A percentile compares a stretch with the other conserved stretches of the same genome.
These are phyloP conservation scores for Naematelia aurantialba DNA, from an alignment of 768 basidiomycete species.

Conservation along the genomic window DNA sequence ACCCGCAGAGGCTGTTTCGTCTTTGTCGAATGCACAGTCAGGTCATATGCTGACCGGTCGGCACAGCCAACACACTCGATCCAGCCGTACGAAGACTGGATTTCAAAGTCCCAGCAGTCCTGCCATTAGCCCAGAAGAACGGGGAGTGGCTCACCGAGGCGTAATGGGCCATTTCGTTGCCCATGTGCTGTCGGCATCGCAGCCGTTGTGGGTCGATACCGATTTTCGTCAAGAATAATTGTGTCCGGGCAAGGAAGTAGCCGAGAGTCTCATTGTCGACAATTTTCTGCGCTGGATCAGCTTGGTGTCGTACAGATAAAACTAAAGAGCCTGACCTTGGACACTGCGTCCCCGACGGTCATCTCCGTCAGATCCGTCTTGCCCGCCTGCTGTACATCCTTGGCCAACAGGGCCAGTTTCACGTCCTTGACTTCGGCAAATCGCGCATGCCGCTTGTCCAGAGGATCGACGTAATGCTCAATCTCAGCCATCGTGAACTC, in stretches of 20 bases:
- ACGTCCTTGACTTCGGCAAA: slow-evolving; percentile 77
- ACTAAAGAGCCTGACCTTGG: slow-evolving; percentile 47
- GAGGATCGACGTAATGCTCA: slow-evolving; percentile 96
- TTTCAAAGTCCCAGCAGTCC: slow-evolving; percentile 99
- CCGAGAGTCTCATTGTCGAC: slow-evolving; percentile 97
- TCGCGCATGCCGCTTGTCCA: slow-evolving; percentile 78
- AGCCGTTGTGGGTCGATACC: slow-evolving; percentile 79
- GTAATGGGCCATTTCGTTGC: slow-evolving; percentile 99
- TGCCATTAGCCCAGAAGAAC: not conserved
- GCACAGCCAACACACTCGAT: slow-evolving; percentile 99
- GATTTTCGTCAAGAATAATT: slow-evolving; percentile 81
- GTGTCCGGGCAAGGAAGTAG: slow-evolving; percentile 91
- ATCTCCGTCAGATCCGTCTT: slow-evolving; percentile 62
- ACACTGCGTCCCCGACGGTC: slow-evolving; percentile 84
- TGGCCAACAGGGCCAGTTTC: slow-evolving; percentile 71
- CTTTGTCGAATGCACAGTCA: slow-evolving; percentile 77
- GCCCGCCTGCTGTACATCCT: slow-evolving; percentile 75
- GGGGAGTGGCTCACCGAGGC: slow-evolving; percentile 57
- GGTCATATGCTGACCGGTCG: slow-evolving; percentile 93
- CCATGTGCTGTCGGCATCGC: slow-evolving; percentile 97
- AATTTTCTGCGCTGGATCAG: slow-evolving; percentile 55
- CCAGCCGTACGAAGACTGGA: slow-evolving; percentile 88
- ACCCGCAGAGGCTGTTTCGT: slow-evolving; percentile 85
- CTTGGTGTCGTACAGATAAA: not conserved
- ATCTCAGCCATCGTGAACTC: slow-evolving; percentile 99